Base-by-base conservation (phyloP, 495 filamentous ascomycete species). In the Lepidopterella palustris region DNA sequence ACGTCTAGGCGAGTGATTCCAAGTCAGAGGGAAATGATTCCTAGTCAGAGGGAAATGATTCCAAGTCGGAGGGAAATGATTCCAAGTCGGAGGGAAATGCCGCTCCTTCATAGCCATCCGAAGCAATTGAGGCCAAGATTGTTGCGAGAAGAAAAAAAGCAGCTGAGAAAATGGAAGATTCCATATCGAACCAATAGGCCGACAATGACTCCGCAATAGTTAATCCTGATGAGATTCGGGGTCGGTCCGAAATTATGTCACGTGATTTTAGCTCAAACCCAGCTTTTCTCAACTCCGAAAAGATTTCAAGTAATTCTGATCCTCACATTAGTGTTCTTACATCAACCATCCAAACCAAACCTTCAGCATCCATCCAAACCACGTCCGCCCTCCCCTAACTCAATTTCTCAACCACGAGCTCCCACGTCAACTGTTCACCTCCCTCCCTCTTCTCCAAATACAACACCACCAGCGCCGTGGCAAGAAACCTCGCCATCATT, bases 81-180 rank as follows among this genome's bases (percentile, higher is more conserved):
- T 81, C 63, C 83, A 85, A 50, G 78, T 89, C 18, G 82, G 78
- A 3, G 80, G 84, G 0, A 86, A 83, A 65, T 84, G 81, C 76
- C 85, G 82, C 61, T 83, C 81, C 0, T 90, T 89, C 56, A 82
- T 89, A 1, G 86, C 87, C 2, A 74, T 87, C n/a, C 10, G 76
- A 84, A 61, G 67, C 68, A 15, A 71, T 75, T 47, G 53, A 60
- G 25, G 50, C 59, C 29, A 53, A 57, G 31, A 64, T 61, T 10
- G 53, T 6, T 1, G 53, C 56, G 40, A 47, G 58, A 53, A 35
- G 60, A 6, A 54, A 58, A 52, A 53, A 59, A 25, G 63, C 59
- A 4, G 24, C 58, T 8, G 49, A 57, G n/a, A 45, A 23, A 18
- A 21, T 50, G 11, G 20, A 23, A 23, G 23, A 11, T 11, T 40